Evolutionary conservation across 805 yeast genomes (phyloP), one percentile per base, ranked within the genome.

Genomic region (Myxozyma mucilagina): DNA sequence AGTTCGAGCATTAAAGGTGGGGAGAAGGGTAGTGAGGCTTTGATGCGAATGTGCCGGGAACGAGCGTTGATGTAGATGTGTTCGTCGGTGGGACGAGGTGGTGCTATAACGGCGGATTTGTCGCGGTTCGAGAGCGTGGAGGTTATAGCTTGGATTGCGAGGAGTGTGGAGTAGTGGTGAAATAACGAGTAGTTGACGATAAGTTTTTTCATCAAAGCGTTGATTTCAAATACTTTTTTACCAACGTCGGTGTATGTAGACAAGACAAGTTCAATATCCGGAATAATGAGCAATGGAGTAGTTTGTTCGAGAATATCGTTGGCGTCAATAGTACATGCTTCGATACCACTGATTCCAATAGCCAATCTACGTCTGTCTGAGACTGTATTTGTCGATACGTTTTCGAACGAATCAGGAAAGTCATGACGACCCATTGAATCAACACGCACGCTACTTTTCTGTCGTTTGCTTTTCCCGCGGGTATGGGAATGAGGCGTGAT

Each of bases 1-100:
- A 79, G 52, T 63, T 83, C 86, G 32, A 82, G 53, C 73, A 84
- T 73, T 3, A 81, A 64, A 56, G 79, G 81, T 31, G 79, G 82
- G 13, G 75, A 72, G 53, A 76, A 76, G 0, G 86, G 86, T 31
- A 83, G 68, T 32, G 79, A 72, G 1, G 75, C 66, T 53, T 80
- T 79, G 41, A 79, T 48, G 1, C 70, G 65, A 20, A 69, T 60
- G 38, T 65, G 67, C 45, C 68, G 72, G 13, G 75, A 63, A 41
- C 63, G 61, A 5, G 64, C 64, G 5, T 80, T 75, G 20, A 78
- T 16, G 31, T 44, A 53, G 16, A 53, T 43, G 2, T 29, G 16
- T 32, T 53, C 57, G 29, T 43, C 53, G 18, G 57, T 13, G 5
- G 55, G 35, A 3, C 36, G 50, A 13, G 29, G 5, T 24, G 35